phyloP scores from a whole-genome alignment of 768 basidiomycete genomes.

The Cubamyces sp. region DNA sequence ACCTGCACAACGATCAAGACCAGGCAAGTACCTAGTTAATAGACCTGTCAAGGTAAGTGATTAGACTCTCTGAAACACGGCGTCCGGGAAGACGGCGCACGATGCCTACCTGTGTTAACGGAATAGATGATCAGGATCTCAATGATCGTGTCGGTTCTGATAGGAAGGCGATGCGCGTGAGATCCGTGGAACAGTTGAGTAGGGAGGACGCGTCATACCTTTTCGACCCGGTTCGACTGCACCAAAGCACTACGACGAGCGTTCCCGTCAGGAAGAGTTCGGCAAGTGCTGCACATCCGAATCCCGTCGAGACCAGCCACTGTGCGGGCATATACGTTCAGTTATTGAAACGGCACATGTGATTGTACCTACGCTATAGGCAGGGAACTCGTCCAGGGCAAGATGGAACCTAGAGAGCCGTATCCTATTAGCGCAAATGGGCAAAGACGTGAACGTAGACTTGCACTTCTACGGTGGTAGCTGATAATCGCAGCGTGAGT shows the following conservation, averaged over 20 bases:
- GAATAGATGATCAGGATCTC: too few relatives aligned
- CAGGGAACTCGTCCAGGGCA: not conserved
- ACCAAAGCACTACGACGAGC: conserved; percentile 2
- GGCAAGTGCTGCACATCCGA: not conserved
- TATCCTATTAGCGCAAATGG: too few relatives aligned
- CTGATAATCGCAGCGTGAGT: not conserved
- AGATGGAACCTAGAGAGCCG: not conserved
- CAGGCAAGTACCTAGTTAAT: not conserved
- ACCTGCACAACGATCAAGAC: not conserved
- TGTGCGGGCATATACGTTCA: not conserved
- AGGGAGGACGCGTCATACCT: not conserved
- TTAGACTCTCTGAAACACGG: too few relatives aligned
- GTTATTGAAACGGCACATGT: not conserved
- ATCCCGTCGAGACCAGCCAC: conserved; percentile 3
- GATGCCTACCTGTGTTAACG: too few relatives aligned
- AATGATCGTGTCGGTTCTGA: not conserved
- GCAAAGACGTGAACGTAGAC: not conserved
- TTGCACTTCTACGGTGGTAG: not conserved
- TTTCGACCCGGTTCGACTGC: not conserved
- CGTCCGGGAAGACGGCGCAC: too few relatives aligned
- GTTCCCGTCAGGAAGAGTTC: conserved; percentile 4
- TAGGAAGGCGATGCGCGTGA: not conserved
- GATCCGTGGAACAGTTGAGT: not conserved
- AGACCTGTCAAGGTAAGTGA: not conserved
- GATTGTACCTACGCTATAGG: not conserved